Conservation (phyloP, 1,284 basidiomycete species). For the Leucocoprinus gongylophorus region DNA sequence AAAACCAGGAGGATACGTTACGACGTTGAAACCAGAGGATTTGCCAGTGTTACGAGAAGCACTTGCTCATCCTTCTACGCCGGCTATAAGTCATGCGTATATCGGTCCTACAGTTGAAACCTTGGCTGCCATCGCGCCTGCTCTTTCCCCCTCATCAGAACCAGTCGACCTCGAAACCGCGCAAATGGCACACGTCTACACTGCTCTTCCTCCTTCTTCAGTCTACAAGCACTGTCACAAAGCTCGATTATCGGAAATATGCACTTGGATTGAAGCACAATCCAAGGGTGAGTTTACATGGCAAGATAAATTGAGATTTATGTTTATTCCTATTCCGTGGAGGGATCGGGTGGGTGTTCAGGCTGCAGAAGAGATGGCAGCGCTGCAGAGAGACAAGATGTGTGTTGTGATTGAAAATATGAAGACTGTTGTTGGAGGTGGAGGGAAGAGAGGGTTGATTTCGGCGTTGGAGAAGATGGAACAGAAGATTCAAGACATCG, state of each 20-base stretch:
- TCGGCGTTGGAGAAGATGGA: slow-evolving; percentile 29
- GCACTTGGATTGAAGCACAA: slow-evolving; percentile 40
- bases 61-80: slow-evolving; percentile 21
- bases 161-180: slow-evolving; percentile 29
- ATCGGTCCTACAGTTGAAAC: slow-evolving; percentile 15
- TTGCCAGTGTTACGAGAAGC: slow-evolving; percentile 32
- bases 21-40: slow-evolving; percentile 18
- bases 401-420: slow-evolving; percentile 29
- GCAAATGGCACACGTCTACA: slow-evolving; percentile 40
- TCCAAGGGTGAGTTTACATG: slow-evolving; percentile 35
- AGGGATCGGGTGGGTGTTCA: slow-evolving; percentile 28
- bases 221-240: slow-evolving; percentile 36
- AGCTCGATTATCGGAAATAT: slow-evolving; percentile 26
- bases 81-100: slow-evolving; percentile 23
- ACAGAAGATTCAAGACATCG: slow-evolving; percentile 20
- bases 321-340: slow-evolving; percentile 43
- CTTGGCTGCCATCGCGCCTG: slow-evolving; percentile 19
- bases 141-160: slow-evolving; percentile 22
- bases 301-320: slow-evolving; percentile 43
- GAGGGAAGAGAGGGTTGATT: slow-evolving; percentile 25
- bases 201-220: slow-evolving; percentile 39
- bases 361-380: slow-evolving; percentile 32
- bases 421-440: neutral
- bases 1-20: slow-evolving; percentile 43
- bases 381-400: slow-evolving; percentile 28